Evolutionary conservation across 495 filamentous ascomycete genomes (phyloP).

Genomic region (Talaromyces stipitatus): DNA sequence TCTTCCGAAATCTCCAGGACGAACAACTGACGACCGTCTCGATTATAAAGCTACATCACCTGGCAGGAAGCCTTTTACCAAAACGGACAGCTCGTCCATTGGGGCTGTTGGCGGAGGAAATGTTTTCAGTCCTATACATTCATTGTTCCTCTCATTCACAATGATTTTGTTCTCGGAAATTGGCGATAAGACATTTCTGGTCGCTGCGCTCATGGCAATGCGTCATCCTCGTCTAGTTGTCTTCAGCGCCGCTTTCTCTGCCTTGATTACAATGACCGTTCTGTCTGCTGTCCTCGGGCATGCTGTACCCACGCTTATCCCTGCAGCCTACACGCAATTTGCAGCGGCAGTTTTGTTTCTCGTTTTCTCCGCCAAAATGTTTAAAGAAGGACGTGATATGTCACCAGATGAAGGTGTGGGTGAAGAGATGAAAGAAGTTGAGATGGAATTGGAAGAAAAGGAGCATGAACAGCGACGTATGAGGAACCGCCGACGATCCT

Average conservation of each 20-base stretch:
- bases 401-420: slow-evolving; percentile 77
- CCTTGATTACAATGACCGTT: slow-evolving; percentile 87
- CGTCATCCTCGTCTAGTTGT: slow-evolving; percentile 89
- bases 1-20: slow-evolving; percentile 60
- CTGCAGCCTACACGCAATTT: slow-evolving; percentile 80
- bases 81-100: slow-evolving; percentile 17
- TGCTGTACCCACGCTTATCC: slow-evolving; percentile 83
- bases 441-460: slow-evolving; percentile 91
- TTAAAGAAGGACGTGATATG: slow-evolving; percentile 86
- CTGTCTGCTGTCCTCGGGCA: slow-evolving; percentile 96
- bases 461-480: slow-evolving; percentile 56
- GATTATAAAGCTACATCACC: slow-evolving; percentile 48
- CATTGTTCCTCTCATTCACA: slow-evolving; percentile 82
- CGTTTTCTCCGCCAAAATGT: slow-evolving; percentile 76
- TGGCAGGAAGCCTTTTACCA: slow-evolving; percentile 19
- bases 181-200: slow-evolving; percentile 96
- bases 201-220: slow-evolving; percentile 98
- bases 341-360: slow-evolving; percentile 79
- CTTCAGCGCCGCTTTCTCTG: slow-evolving; percentile 88
- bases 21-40: slow-evolving; percentile 55
- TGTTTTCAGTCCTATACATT: slow-evolving; percentile 79
- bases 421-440: slow-evolving; percentile 96
- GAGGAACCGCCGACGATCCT: slow-evolving; percentile 42
- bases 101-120: slow-evolving; percentile 42
- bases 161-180: slow-evolving; percentile 98